Evolutionary conservation across 1,139 yeast genomes (phyloP), one percentile per base, ranked within the genome.

Genomic region (Taphrina deformans): DNA sequence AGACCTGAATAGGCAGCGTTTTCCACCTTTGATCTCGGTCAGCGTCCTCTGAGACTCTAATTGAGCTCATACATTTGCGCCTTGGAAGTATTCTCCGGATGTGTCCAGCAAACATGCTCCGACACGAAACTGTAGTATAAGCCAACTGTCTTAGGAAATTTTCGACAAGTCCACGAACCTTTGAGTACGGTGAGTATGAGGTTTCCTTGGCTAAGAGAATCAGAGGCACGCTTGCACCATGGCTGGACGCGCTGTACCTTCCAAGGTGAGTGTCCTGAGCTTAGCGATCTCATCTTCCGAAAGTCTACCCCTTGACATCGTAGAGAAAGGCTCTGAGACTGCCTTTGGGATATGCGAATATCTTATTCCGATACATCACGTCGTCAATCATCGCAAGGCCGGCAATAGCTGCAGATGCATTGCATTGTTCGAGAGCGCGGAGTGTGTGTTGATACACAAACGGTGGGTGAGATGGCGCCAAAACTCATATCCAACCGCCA

Each of bases 1-100:
- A 62, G 50, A 3, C 62, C 62, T 7, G 65, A 50, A 33, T 38
- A 55, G n/a, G 62, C 55, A 10, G 65, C 65, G 24, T 62, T 62
- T 26, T 62, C 65, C 16, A 61, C 60, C 56, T 60, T 16, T 21
- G 21, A 3, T 9, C 16, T 21, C 40, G 24, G 27, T 44, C 24
- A 38, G 41, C 41, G n/a, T 12, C 16, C 2, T 7, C n/a, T 7
- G n/a, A n/a, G 7, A n/a, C n/a, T 14, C 24, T 18, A 10, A 16
- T 12, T 26, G 12, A 10, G 3, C 53, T 12, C 55, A 10, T 59
- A 59, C 56, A 35, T 61, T 61, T 27, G 65, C 65, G 9, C 65
- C 65, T 38, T 52, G 59, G 14, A 61, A 52, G 65, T 41, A 61
- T 9, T 41, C 31, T 18, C 65, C 65, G 6, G 50, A 40, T 3